Base-by-base conservation (phyloP, 768 basidiomycete genomes). In the Scleroderma bovista region DNA sequence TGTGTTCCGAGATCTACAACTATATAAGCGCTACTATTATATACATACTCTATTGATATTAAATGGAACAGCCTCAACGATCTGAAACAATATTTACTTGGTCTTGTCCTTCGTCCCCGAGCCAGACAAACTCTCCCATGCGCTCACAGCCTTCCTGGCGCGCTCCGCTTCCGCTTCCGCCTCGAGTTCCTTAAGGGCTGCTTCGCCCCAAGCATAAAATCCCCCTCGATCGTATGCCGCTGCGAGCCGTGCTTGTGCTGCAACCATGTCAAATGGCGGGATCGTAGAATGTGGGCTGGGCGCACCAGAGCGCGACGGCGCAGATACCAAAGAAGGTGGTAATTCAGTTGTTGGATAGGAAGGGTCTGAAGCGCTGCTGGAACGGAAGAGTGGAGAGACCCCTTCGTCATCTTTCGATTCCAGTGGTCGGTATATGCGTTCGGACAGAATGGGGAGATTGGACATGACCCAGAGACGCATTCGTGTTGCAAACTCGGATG, bases 141-240 rank as follows among this genome's bases (percentile, higher is more conserved):
- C 39, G 12, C 19, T 43, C 19, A 22, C 41, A 43, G 31, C 46
- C 29, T 44, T 58, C 20, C 36, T 72, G 16, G 61, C 58, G 43
- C 79, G 64, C 58, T 85, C 84, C 12, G 74, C 51, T 37, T 74
- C 65, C 0, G 68, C 71, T 57, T 88, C 86, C 0, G 72, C 72
- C 58, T 86, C 83, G 43, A 82, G 51, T 60, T 86, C 86, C 23
- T 67, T 67, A 47, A 72, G 54, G 1, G 73, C 80, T n/a, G 69
- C 71, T 47, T 79, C 70, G 10, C 72, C 69, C 81, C 84, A 86
- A 2, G 73, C 68, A 0, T 70, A 57, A 26, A 86, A 66, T 0
- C 86, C 84, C 6, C 78, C 83, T 19, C 74, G 64, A 10, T 83
- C 77, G 53, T 77, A 88, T 0, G 83, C 83, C 6, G 61, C 71